phyloP scores from a whole-genome alignment of 192 early-diverging fungal species.

The Rhizophagus sp. region DNA sequence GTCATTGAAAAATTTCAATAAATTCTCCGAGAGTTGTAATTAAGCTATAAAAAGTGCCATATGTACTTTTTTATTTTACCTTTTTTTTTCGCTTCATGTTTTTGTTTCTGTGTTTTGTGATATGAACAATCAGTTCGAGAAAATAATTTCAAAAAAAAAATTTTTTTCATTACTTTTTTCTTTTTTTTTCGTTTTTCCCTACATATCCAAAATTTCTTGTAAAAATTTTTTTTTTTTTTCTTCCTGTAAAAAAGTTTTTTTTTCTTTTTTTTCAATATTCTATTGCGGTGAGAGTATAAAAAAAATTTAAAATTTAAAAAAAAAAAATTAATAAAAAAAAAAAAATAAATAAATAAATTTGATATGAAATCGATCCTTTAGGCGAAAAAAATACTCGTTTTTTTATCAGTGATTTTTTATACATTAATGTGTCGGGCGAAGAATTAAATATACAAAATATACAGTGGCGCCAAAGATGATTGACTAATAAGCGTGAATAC shows the following conservation, averaged over 20 bases:
- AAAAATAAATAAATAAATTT: too few relatives aligned
- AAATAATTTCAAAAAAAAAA: background rate
- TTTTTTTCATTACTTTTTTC: background rate
- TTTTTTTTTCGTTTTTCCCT: background rate
- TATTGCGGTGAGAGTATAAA: background rate
- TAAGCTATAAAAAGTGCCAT: background rate
- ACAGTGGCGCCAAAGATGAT: too few relatives aligned
- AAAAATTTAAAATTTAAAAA: background rate
- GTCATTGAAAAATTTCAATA: background rate
- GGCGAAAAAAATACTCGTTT: too few relatives aligned
- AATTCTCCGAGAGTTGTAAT: too few relatives aligned
- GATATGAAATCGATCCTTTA: too few relatives aligned
- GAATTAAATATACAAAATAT: too few relatives aligned
- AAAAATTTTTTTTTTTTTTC: background rate
- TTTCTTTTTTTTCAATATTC: background rate
- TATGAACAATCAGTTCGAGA: background rate
- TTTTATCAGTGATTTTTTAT: too few relatives aligned
- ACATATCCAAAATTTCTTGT: background rate
- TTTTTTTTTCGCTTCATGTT: background rate
- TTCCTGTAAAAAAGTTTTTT: background rate
- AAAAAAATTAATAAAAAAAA: background rate
- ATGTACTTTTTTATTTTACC: background rate
- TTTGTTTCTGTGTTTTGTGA: background rate
- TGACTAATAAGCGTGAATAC: too few relatives aligned
- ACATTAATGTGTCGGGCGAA: too few relatives aligned